Base-by-base conservation (phyloP, 2,329 filamentous ascomycete genomes). In the Trichoderma brevicompactum region DNA sequence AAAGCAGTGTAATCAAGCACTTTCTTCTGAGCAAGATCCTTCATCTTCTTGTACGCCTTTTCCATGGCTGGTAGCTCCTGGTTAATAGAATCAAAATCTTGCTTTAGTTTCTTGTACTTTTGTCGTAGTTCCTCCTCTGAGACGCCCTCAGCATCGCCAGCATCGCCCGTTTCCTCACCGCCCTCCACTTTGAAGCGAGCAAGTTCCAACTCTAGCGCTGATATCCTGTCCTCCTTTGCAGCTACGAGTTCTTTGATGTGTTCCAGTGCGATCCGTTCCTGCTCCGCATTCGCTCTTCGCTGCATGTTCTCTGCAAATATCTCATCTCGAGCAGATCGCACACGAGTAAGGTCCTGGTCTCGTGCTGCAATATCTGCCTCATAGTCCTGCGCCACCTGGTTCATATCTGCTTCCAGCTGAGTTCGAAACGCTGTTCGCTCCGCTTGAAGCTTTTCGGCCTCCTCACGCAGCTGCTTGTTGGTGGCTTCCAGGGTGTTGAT, bases 401-500 rank as follows among this genome's bases (percentile, higher is more conserved):
- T 90, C 0, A 89, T 86, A 77, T 99, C 95, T 19, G 89, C 87
- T 71, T 97, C 92, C 7, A 98, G 80, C 72, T 94, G 89, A 41
- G 86, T 87, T 62, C 92, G 90, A 75, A 93, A 97, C 10, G 89
- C 83, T 4, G 92, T 93, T 64, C 95, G 84, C 76, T 99, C 95
- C 1, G 92, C 88, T 72, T 94, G 92, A 58, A 94, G 81, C 75
- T 91, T 96, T 72, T 94, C 89, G 6, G 91, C 89, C 72, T 97
- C 93, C 75, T 96, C 91, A 41, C 90, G 88, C 36, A 98, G 78
- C 70, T 93, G 89, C 66, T 90, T 89, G 76, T 97, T 97, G 12
- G 89, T 91, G 3, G 92, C 92, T 77, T 98, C 94, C 13, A 98
- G 79, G 71, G 94, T 89, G 76, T 99, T 99, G 73, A 97, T 89